Conservation (phyloP, 208 protist genomes). For the Trypanosoma brucei region DNA sequence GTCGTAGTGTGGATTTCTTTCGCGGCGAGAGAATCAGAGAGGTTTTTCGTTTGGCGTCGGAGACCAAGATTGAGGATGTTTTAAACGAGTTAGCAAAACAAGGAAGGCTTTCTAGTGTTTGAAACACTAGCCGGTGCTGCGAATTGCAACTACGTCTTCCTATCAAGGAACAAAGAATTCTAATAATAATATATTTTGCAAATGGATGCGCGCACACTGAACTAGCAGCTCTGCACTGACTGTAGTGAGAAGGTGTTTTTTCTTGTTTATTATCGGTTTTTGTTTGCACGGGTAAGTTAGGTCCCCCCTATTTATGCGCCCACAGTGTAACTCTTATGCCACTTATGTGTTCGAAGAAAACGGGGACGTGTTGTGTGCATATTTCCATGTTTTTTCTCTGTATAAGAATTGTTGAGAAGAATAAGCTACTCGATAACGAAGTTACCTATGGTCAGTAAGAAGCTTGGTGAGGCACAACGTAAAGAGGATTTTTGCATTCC, state of each 20-base stretch:
- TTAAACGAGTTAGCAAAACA: neutral
- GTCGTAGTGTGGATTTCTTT: conserved; percentile 81
- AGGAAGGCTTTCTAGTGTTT: neutral
- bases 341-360: too few relatives aligned
- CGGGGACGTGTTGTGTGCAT: neutral
- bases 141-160: conserved; percentile 5
- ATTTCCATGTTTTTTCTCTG: neutral
- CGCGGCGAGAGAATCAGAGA: conserved; percentile 63
- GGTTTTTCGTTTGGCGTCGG: conserved; percentile 45
- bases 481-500: conserved; percentile 78
- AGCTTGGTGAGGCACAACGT: conserved; percentile 65
- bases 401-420: neutral
- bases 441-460: conserved; percentile 66
- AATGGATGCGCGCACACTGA: too few relatives aligned
- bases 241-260: too few relatives aligned
- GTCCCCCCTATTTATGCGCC: too few relatives aligned
- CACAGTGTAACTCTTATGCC: too few relatives aligned
- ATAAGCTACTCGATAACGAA: neutral
- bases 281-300: too few relatives aligned
- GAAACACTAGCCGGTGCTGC: conserved; percentile 4
- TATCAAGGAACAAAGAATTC: too few relatives aligned
- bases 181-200: too few relatives aligned
- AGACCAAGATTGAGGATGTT: conserved; percentile 24
- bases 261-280: too few relatives aligned
- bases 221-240: too few relatives aligned